These are phyloP conservation scores for Fusarium sp. DNA, from an alignment of 2,329 filamentous ascomycete species.

Conservation along the genomic window DNA sequence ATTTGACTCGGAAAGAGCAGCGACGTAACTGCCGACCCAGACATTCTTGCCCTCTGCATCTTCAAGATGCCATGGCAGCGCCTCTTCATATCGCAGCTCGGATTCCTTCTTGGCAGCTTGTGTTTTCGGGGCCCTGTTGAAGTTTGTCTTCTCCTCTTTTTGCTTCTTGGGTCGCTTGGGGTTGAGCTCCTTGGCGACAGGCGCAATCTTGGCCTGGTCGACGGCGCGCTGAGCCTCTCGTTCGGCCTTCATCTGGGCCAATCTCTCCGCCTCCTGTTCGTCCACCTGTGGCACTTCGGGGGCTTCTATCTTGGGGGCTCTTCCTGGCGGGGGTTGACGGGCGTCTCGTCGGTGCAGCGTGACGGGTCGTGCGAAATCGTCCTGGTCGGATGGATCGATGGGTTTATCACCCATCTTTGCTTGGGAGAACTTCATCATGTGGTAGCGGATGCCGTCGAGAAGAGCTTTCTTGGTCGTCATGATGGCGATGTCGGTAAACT, in stretches of 20 bases:
- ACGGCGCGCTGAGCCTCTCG: constrained; percentile 87
- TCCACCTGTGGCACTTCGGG: constrained; percentile 59
- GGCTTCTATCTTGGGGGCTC: constrained; percentile 71
- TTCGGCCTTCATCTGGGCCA: constrained; percentile 80
- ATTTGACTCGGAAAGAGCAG: constrained; percentile 86
- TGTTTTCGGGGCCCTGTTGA: constrained; percentile 81
- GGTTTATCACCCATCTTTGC: constrained; percentile 69
- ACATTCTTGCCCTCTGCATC: constrained; percentile 96
- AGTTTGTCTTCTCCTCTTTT: constrained; percentile 86
- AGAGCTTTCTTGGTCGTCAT: constrained; percentile 86
- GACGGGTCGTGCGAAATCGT: constrained; percentile 88
- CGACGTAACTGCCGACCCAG: constrained; percentile 93
- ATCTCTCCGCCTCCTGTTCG: constrained; percentile 70
- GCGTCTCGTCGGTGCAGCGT: constrained; percentile 91
- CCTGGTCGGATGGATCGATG: constrained; percentile 75
- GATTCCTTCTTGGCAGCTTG: constrained; percentile 84
- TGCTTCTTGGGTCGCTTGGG: constrained; percentile 70
- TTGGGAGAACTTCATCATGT: constrained; percentile 84
- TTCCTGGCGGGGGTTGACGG: constrained; percentile 73
- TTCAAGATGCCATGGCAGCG: constrained; percentile 95
- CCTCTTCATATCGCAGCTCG: constrained; percentile 89
- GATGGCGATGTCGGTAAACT: constrained; percentile 73
- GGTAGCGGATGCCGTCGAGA: constrained; percentile 83
- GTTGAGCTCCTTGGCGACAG: constrained; percentile 72
- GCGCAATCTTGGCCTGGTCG: constrained; percentile 93